Evolutionary conservation across 73 alveolate species (phyloP).

Genomic region (Tetrahymena thermophila): DNA sequence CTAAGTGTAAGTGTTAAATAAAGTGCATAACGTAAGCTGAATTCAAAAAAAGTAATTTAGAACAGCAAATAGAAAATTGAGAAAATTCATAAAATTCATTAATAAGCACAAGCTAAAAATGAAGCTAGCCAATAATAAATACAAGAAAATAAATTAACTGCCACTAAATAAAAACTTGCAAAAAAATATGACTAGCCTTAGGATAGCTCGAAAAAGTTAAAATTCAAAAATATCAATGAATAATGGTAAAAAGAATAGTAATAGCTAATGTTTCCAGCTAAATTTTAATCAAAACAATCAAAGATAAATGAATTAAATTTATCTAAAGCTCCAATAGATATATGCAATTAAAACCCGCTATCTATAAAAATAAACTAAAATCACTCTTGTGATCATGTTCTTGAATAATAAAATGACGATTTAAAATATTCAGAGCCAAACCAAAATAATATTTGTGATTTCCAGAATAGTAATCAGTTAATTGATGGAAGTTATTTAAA

Average conservation of each 20-base stretch:
- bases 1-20: not conserved
- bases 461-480: not conserved
- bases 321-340: not conserved
- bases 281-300: no score
- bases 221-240: no score
- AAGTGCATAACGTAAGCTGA: not conserved
- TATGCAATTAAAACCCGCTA: no score
- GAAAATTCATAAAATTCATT: no score
- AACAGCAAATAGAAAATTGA: not conserved
- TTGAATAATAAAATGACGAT: no score
- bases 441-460: no score
- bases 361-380: no score
- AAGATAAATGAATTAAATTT: not conserved
- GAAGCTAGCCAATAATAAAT: not conserved
- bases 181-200: not conserved
- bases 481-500: no score
- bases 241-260: not conserved
- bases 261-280: not conserved
- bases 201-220: no score
- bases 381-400: no score
- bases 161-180: not conserved
- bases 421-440: no score
- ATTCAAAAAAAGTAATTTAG: not conserved
- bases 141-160: not conserved
- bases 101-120: no score